Evolutionary conservation across 345 rosid species (phyloP).

Genomic region (Citrus medica): DNA sequence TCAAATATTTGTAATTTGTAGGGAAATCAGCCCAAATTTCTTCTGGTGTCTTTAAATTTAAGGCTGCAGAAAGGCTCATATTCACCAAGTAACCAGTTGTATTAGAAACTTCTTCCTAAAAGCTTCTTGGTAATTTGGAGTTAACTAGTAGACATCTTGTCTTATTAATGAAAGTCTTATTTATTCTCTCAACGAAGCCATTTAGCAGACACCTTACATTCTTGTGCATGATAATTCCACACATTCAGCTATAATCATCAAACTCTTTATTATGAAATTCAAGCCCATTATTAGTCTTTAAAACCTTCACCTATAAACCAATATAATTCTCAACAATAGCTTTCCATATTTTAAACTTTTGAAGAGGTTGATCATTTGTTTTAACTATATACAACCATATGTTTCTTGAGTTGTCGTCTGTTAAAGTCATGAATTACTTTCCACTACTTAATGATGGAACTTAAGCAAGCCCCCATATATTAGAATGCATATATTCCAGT

Average conservation of each 20-base stretch:
- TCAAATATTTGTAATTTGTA: background rate
- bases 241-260: background rate
- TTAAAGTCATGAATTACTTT: no score
- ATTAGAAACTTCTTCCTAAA: background rate
- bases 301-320: no score
- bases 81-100: background rate
- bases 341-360: no score
- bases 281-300: no score
- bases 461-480: no score
- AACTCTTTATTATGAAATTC: no score
- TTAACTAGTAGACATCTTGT: background rate
- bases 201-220: no score
- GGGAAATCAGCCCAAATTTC: accelerated
- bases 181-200: accelerated
- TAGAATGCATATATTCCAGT: no score
- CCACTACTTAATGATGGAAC: no score
- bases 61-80: accelerated
- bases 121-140: background rate
- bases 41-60: background rate
- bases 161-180: background rate
- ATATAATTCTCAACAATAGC: no score
- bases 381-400: no score
- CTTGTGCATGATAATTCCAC: background rate
- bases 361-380: no score
- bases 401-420: accelerated